phyloP scores from a whole-genome alignment of 2,329 filamentous ascomycete species.

The Penicillium sp. region DNA sequence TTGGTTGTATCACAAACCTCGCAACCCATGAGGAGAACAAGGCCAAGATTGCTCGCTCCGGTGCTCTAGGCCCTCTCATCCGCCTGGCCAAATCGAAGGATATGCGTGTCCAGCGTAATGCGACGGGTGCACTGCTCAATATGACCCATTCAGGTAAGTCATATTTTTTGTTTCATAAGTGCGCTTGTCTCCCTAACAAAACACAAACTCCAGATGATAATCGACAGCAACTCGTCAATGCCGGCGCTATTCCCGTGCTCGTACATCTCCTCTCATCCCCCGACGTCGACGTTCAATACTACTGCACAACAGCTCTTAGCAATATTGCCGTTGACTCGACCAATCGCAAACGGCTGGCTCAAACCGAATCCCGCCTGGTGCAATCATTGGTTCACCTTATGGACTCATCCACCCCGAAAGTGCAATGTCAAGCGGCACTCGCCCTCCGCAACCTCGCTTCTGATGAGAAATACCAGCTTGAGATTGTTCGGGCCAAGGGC shows the following conservation, averaged over 20 bases:
- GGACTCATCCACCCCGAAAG: conserved; percentile 95
- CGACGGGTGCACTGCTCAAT: conserved; percentile 91
- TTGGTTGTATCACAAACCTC: conserved; percentile 97
- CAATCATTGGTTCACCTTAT: conserved; percentile 93
- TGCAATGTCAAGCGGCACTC: conserved; percentile 94
- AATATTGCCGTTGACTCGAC: conserved; percentile 95
- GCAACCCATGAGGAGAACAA: conserved; percentile 99
- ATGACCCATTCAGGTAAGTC: conserved; percentile 95
- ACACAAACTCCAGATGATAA: conserved; percentile 73
- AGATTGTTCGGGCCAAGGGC: conserved; percentile 88
- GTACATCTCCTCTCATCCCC: conserved; percentile 89
- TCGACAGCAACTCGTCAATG: conserved; percentile 93
- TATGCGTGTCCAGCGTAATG: conserved; percentile 97
- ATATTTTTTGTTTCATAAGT: neutral
- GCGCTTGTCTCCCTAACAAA: conserved; percentile 21
- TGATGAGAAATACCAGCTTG: conserved; percentile 97
- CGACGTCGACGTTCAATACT: conserved; percentile 98
- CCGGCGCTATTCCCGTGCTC: conserved; percentile 94
- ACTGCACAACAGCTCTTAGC: conserved; percentile 96
- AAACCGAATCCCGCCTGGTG: conserved; percentile 86
- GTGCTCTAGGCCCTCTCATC: conserved; percentile 86
- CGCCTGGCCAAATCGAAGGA: conserved; percentile 94
- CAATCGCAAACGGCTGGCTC: conserved; percentile 86
- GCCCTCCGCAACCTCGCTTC: conserved; percentile 93
- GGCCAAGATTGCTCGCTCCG: conserved; percentile 94